Evolutionary conservation across 108 stramenopile genomes (phyloP), one percentile per base, ranked within the genome.

Genomic region (Cyclotella kingstonii): DNA sequence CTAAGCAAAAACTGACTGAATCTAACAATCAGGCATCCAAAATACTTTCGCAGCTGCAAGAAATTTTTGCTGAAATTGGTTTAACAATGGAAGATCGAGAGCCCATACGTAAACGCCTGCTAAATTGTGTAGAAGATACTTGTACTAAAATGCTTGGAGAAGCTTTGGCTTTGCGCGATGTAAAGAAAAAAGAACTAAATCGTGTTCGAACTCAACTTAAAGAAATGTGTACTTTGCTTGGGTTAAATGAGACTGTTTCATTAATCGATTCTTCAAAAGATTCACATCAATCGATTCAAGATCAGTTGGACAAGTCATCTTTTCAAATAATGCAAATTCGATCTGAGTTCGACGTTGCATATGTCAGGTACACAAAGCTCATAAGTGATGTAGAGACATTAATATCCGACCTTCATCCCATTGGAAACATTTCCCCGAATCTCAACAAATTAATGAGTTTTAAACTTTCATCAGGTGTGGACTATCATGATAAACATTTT

Each of bases 121-220:
- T 75, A 48, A 50, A 54, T 33, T 86, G 84, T 45, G 58, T 93
- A 2, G 78, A 79, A 54, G 66, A 84, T 31, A 82, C 84, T n/a
- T 87, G 86, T 57, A 15, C 44, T 7, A 61, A 56, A 43, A 56
- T 82, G 55, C 58, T 89, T 3, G 27, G 54, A 0, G 84, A 87
- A 55, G 87, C 83, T 19, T 53, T 28, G 6, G 45, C 36, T 7
- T 38, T 78, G 65, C 81, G 79, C 34, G 48, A 47, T 19, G 41
- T 50, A 3, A 81, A 73, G 22, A 42, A 63, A 30, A 38, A 58
- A 34, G 68, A 74, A 29, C 68, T 86, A 18, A 42, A 33, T 5
- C 35, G 15, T 12, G 48, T 83, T 15, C 47, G 48, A 29, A 10
- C 27, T 25, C 50, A 62, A 39, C 63, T 79, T 19, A n/a, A 26